Conservation (phyloP, 306 rosid species). For the Cyamopsis tetragonoloba region DNA sequence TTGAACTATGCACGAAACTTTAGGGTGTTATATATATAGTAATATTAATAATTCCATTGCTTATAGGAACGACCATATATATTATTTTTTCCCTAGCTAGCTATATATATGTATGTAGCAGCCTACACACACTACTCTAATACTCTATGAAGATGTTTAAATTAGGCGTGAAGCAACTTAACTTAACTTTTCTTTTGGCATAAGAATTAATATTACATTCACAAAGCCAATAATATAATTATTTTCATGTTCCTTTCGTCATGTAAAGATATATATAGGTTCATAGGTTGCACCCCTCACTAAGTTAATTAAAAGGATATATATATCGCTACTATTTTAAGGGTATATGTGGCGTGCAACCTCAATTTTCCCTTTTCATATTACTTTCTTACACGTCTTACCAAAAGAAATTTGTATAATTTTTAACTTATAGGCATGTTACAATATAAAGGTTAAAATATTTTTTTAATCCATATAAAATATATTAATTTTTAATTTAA, state of each 20-base stretch:
- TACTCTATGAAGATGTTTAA: neutral
- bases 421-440: too few species aligned
- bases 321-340: neutral
- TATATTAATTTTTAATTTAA: too few species aligned
- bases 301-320: neutral
- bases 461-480: too few species aligned
- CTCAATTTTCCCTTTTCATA: neutral
- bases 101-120: too few species aligned
- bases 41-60: neutral
- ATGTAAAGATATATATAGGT: neutral
- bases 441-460: too few species aligned
- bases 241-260: neutral
- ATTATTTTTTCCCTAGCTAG: neutral
- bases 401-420: too few species aligned
- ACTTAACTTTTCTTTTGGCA: neutral
- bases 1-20: neutral
- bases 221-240: too few species aligned
- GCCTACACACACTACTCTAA: too few species aligned
- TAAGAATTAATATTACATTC: neutral
- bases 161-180: neutral
- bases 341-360: neutral
- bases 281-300: neutral
- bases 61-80: neutral
- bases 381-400: too few species aligned
- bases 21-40: neutral